phyloP scores from a whole-genome alignment of 2,329 filamentous ascomycete genomes.

The Fusarium annulatum region DNA sequence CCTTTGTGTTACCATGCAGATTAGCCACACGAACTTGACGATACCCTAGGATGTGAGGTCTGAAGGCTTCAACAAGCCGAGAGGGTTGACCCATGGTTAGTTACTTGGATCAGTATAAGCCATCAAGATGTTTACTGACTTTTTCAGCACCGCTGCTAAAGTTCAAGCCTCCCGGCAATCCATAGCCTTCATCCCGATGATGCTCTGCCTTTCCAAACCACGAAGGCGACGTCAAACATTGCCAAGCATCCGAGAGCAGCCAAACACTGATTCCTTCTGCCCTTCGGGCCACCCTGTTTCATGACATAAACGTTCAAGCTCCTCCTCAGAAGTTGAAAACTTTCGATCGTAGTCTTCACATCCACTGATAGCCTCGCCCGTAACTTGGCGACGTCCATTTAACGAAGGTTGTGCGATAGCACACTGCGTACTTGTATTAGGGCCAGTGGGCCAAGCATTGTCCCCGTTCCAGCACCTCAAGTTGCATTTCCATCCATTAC shows the following conservation, averaged over 20 bases:
- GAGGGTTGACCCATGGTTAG: not conserved
- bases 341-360: too few species aligned
- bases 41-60: not conserved
- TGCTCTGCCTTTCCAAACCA: not conserved
- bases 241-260: not conserved
- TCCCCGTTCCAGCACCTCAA: not conserved
- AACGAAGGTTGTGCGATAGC: too few species aligned
- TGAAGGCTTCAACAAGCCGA: too few species aligned
- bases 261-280: not conserved
- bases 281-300: too few species aligned
- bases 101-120: too few species aligned
- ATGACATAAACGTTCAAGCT: too few species aligned
- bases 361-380: too few species aligned
- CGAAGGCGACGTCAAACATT: accelerated
- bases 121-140: not conserved
- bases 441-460: too few species aligned
- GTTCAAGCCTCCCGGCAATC: not conserved
- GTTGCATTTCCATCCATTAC: not conserved
- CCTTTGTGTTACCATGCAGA: too few species aligned
- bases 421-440: too few species aligned
- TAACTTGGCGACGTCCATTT: too few species aligned
- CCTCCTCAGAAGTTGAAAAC: too few species aligned
- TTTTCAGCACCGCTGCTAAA: not conserved
- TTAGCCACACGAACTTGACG: not conserved
- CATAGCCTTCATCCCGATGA: not conserved